These are phyloP conservation scores for Cylindrotheca fusiformis DNA, from an alignment of 108 stramenopile species.

Conservation along the genomic window DNA sequence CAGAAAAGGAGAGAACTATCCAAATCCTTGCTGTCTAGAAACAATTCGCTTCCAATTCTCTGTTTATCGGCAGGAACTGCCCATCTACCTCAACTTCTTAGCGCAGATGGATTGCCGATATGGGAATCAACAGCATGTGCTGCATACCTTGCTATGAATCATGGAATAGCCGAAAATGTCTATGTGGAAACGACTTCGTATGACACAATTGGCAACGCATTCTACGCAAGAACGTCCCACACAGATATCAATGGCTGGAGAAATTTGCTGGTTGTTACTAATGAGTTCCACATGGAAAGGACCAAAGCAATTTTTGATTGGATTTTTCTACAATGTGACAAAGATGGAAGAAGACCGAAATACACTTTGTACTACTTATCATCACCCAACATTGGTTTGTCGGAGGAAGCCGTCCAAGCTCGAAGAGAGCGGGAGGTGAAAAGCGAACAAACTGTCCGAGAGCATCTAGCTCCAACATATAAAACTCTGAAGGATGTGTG, in stretches of 20 bases:
- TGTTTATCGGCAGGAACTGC: constrained; percentile 85
- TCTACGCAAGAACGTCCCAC: constrained; percentile 59
- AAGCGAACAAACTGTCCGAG: constrained; percentile 44
- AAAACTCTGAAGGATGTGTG: constrained; percentile 51
- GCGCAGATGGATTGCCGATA: constrained; percentile 66
- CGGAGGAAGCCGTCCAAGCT: constrained; percentile 54
- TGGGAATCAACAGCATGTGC: constrained; percentile 83
- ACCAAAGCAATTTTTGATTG: constrained; percentile 82
- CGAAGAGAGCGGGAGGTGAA: constrained; percentile 56
- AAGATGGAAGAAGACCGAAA: background rate
- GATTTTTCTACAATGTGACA: constrained; percentile 48
- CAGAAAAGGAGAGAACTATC: constrained; percentile 1
- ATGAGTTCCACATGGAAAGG: constrained; percentile 82
- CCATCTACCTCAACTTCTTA: constrained; percentile 72
- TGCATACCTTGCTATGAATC: constrained; percentile 47
- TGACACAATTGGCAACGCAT: constrained; percentile 87
- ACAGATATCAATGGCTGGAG: constrained; percentile 71
- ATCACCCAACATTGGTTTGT: constrained; percentile 62
- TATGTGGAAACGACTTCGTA: constrained; percentile 83
- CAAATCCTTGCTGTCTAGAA: background rate
- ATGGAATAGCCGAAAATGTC: constrained; percentile 29
- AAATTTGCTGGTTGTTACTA: constrained; percentile 60
- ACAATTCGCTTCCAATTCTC: constrained; percentile 36
- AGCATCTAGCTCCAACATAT: constrained; percentile 43
- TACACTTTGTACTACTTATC: constrained; percentile 72